Conservation (phyloP, 208 protist genomes). For the Sergeia podlipaevii region DNA sequence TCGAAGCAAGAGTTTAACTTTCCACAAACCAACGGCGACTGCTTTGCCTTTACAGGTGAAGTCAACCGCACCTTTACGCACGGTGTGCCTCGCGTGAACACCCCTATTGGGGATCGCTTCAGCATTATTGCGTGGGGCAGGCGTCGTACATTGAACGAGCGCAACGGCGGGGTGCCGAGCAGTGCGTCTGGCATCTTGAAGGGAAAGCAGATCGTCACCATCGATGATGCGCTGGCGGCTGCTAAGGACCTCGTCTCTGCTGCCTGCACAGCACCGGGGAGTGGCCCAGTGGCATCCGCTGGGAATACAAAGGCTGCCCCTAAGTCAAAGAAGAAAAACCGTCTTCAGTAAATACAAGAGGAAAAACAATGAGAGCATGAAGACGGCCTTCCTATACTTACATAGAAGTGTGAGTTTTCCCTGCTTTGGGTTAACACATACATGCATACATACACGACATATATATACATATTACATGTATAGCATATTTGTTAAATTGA, state of each 20-base stretch:
- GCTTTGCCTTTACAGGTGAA: constrained; percentile 90
- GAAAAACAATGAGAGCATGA: no score
- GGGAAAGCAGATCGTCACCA: constrained; percentile 28
- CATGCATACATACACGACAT: no score
- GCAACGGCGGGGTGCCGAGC: constrained; percentile 64
- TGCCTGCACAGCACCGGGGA: neutral
- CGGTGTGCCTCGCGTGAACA: constrained; percentile 80
- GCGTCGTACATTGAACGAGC: constrained; percentile 64
- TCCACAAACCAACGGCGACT: constrained; percentile 90
- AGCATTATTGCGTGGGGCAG: constrained; percentile 91
- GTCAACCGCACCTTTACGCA: constrained; percentile 89
- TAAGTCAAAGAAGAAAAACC: constrained; percentile 65
- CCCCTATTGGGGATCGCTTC: constrained; percentile 69
- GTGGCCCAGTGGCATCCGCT: neutral
- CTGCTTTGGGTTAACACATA: no score
- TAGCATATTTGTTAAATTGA: no score
- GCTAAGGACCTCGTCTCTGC: constrained; percentile 61
- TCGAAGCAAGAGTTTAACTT: constrained; percentile 87
- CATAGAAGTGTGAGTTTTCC: no score
- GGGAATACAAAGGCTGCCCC: neutral
- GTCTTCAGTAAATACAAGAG: constrained; percentile 46
- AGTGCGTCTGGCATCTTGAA: constrained; percentile 9
- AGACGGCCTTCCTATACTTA: no score
- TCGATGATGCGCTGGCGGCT: constrained; percentile 61
- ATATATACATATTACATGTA: no score